Evolutionary conservation across 1,284 basidiomycete genomes (phyloP).

Genomic region (Butyriboletus appendiculatus): DNA sequence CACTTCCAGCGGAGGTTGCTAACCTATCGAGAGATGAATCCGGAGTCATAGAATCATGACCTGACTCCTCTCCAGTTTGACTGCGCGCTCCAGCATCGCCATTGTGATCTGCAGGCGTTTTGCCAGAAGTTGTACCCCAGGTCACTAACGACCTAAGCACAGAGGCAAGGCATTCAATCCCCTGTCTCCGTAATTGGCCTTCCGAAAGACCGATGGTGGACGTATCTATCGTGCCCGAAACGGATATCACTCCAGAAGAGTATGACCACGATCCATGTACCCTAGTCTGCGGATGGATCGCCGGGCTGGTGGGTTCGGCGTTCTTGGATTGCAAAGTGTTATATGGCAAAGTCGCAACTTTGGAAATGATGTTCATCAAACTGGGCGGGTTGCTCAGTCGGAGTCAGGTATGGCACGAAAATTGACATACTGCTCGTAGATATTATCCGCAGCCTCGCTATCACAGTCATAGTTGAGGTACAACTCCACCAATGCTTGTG

Average conservation of each 20-base stretch:
- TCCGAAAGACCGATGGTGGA: conserved; percentile 74
- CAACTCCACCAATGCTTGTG: conserved; percentile 94
- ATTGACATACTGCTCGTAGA: conserved; percentile 82
- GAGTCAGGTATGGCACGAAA: conserved; percentile 1
- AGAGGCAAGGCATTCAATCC: conserved; percentile 86
- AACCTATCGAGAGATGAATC: conserved; percentile 56
- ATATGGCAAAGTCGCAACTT: conserved; percentile 77
- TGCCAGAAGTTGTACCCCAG: conserved; percentile 76
- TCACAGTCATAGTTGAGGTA: conserved; percentile 99
- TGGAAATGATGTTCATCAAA: conserved; percentile 93
- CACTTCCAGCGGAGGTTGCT: conserved; percentile 43
- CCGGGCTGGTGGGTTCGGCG: conserved; percentile 61
- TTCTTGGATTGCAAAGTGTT: conserved; percentile 52
- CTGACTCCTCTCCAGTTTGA: conserved; percentile 50
- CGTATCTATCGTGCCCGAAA: conserved; percentile 68
- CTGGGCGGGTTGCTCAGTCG: conserved; percentile 40
- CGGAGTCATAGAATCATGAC: conserved; percentile 51
- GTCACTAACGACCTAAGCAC: conserved; percentile 87
- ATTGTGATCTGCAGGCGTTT: conserved; percentile 47
- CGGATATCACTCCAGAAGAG: conserved; percentile 67
- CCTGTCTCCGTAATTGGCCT: conserved; percentile 82
- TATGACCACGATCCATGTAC: conserved; percentile 49
- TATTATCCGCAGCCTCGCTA: conserved; percentile 89
- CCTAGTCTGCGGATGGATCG: conserved; percentile 55
- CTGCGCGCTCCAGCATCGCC: conserved; percentile 46